phyloP scores from a whole-genome alignment of 2,329 filamentous ascomycete genomes.

The Monosporascus ibericus region DNA sequence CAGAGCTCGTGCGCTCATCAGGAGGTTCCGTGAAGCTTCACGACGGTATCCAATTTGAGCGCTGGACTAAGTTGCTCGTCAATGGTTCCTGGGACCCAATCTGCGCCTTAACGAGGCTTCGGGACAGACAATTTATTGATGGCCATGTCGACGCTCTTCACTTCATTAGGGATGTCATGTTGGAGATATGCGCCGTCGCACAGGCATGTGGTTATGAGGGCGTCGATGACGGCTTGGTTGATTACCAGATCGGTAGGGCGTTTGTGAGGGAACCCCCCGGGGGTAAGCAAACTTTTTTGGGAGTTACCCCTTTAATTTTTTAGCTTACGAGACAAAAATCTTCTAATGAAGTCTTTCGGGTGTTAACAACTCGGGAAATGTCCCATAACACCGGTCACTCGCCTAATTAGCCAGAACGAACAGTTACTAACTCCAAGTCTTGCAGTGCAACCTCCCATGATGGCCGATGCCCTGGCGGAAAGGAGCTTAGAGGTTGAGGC shows the following conservation, averaged over 20 bases:
- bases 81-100: slow-evolving; percentile 53
- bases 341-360: too few relatives aligned
- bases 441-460: slow-evolving; percentile 25
- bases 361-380: too few relatives aligned
- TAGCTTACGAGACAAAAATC: too few relatives aligned
- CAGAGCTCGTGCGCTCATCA: slow-evolving; percentile 33
- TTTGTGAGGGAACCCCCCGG: slow-evolving; percentile 15
- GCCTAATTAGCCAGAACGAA: too few relatives aligned
- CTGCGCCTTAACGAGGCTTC: slow-evolving; percentile 42
- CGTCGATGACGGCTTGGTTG: slow-evolving; percentile 22
- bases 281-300: too few relatives aligned
- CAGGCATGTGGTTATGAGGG: slow-evolving; percentile 24
- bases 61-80: slow-evolving; percentile 50
- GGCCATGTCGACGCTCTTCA: slow-evolving; percentile 12
- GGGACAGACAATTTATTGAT: slow-evolving; percentile 39
- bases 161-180: slow-evolving; percentile 27
- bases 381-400: too few relatives aligned
- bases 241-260: slow-evolving; percentile 21
- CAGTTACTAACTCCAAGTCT: too few relatives aligned
- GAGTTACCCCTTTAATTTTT: too few relatives aligned
- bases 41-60: slow-evolving; percentile 43
- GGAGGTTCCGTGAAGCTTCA: slow-evolving; percentile 37
- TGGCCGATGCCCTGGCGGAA: slow-evolving; percentile 23
- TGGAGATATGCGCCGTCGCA: slow-evolving; percentile 27
- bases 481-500: slow-evolving; percentile 26